Evolutionary conservation across 768 basidiomycete genomes (phyloP), one percentile per base, ranked within the genome.

Genomic region (Astraeus odoratus): DNA sequence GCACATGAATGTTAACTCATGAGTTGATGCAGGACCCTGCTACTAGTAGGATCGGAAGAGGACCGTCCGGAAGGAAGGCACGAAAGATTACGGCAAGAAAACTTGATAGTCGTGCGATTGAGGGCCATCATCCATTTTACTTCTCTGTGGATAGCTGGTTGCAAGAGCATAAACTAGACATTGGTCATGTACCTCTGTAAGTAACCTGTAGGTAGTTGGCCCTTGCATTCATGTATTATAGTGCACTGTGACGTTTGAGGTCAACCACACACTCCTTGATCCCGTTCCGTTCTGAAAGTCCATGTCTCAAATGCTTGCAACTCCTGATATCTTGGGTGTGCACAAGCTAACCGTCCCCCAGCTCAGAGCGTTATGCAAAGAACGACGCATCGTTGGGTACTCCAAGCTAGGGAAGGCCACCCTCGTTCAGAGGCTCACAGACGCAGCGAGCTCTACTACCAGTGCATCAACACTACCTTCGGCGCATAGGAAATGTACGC

Each of bases 351-450:
- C 77, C 7, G 78, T 84, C 8, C 59, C 77, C 16, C 80, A 81
- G 51, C 71, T 89, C 16, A 86, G 78, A 55, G 71, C 71, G 3
- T 47, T 86, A 12, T 88, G 83, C 62, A 87, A 83, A 57, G 82
- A 80, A 41, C 71, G 64, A 44, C 66, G 71, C 18, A 65, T 87
- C 20, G 56, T 67, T 34, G 81, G 81, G 0, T 87, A 84, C 57
- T 83, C 83, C 8, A 88, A 81, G 57, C 73, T 85, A 16, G 57
- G 62, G 31, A 86, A 86, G 59, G 63, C 67, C 42, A 74, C 67
- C 1, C 68, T 87, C 29, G 60, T 87, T 23, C 67, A 70, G 48
- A 82, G 73, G 56, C 58, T 78, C 23, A 40, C 33, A 1, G 47
- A 44, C 5, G 47, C 36, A 12, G 39, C 27, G 8, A 39, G 36